phyloP scores from a whole-genome alignment of 2,329 filamentous ascomycete species.

The Aspergillus ochraceoroseus region DNA sequence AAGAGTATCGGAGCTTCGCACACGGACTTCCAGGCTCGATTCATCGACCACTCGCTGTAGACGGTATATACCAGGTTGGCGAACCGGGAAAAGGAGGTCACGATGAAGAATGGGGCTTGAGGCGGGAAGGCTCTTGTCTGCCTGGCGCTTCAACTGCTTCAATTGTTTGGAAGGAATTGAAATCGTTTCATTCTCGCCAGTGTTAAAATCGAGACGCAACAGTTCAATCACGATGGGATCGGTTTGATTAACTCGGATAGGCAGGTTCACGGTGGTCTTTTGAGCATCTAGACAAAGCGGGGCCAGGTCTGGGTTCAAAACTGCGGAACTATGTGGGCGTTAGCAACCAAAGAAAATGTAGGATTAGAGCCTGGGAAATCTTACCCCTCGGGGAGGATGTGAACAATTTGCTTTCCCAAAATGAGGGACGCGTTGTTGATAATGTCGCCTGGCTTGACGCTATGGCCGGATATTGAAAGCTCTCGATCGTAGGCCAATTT shows the following conservation, averaged over 20 bases:
- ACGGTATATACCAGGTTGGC: slow-evolving; percentile 82
- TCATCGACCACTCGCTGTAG: slow-evolving; percentile 83
- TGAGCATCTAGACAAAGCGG: slow-evolving; percentile 73
- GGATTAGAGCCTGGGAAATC: slow-evolving; percentile 18
- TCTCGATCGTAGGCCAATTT: slow-evolving; percentile 90
- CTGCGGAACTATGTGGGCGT: slow-evolving; percentile 59
- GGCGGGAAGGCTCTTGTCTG: slow-evolving; percentile 54
- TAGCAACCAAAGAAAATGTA: slow-evolving; percentile 18
- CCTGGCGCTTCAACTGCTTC: slow-evolving; percentile 66
- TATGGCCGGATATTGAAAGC: slow-evolving; percentile 85
- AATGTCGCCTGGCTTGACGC: slow-evolving; percentile 81
- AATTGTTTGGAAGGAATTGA: slow-evolving; percentile 69
- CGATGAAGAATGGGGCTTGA: slow-evolving; percentile 54
- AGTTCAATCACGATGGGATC: slow-evolving; percentile 83
- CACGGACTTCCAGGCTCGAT: slow-evolving; percentile 87
- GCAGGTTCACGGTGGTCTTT: slow-evolving; percentile 60
- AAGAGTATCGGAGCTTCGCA: slow-evolving; percentile 68
- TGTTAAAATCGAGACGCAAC: slow-evolving; percentile 78
- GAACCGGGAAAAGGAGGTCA: slow-evolving; percentile 67
- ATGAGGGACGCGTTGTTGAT: slow-evolving; percentile 91
- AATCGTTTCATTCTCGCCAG: slow-evolving; percentile 72
- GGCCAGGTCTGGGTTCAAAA: slow-evolving; percentile 75
- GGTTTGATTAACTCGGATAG: slow-evolving; percentile 91
- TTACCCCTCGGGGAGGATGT: slow-evolving; percentile 89
- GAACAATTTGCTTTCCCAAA: slow-evolving; percentile 92